These are phyloP conservation scores for Fonsecaea nubica DNA, from an alignment of 2,329 filamentous ascomycete species.

Conservation along the genomic window DNA sequence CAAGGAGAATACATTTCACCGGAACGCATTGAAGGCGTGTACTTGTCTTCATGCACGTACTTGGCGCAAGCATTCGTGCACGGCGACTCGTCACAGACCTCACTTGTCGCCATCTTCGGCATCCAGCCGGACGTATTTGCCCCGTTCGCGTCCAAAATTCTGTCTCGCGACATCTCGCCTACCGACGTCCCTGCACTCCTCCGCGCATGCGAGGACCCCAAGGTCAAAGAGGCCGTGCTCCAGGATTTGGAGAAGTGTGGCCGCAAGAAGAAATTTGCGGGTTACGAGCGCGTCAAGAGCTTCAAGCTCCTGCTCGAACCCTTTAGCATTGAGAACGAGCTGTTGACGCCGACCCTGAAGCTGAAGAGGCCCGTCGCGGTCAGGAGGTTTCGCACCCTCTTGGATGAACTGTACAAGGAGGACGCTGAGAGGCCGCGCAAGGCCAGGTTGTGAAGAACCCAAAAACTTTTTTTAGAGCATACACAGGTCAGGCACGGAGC, in stretches of 20 bases:
- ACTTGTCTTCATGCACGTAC: slow-evolving; percentile 78
- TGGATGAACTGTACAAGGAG: slow-evolving; percentile 65
- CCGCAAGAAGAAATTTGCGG: slow-evolving; percentile 86
- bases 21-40: slow-evolving; percentile 95
- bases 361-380: slow-evolving; percentile 72
- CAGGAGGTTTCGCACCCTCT: slow-evolving; percentile 64
- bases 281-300: slow-evolving; percentile 81
- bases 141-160: slow-evolving; percentile 75
- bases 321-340: slow-evolving; percentile 90
- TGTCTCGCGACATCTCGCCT: slow-evolving; percentile 69
- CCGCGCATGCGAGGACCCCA: slow-evolving; percentile 70
- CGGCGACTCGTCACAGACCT: slow-evolving; percentile 82
- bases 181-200: slow-evolving; percentile 72
- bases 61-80: slow-evolving; percentile 86
- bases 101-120: slow-evolving; percentile 84
- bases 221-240: slow-evolving; percentile 75
- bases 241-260: slow-evolving; percentile 80
- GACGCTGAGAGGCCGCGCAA: slow-evolving; percentile 42
- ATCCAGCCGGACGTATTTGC: slow-evolving; percentile 86
- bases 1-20: slow-evolving; percentile 98
- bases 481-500: too few species aligned
- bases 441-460: slow-evolving; percentile 34
- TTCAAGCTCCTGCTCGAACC: slow-evolving; percentile 81
- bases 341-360: slow-evolving; percentile 68
- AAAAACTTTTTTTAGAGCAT: too few species aligned